Evolutionary conservation across 2,329 filamentous ascomycete genomes (phyloP).

Genomic region (Boeremia lycopersici): DNA sequence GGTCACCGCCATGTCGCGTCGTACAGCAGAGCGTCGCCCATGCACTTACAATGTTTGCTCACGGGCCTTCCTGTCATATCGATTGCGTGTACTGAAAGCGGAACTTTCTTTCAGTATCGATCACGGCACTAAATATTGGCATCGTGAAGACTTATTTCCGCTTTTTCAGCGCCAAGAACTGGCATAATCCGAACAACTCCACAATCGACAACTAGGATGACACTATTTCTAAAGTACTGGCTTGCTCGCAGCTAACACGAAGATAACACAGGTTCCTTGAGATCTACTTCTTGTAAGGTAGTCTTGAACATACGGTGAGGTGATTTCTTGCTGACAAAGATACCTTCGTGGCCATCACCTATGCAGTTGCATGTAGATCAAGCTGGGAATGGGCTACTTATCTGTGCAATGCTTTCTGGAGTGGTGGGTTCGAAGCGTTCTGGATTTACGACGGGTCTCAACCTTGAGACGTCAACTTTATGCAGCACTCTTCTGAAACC

Average conservation of each 20-base stretch:
- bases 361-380: no score
- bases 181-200: no score
- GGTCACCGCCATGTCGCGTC: conserved; percentile 4
- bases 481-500: conserved; percentile 4
- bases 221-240: no score
- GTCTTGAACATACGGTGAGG: no score
- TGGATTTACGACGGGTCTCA: not conserved
- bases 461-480: not conserved
- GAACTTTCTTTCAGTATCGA: conserved; percentile 4
- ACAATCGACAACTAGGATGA: no score
- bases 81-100: conserved; percentile 6
- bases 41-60: conserved; percentile 2
- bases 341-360: no score
- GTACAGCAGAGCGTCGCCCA: not conserved
- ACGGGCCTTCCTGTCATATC: conserved; percentile 1
- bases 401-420: not conserved
- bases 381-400: no score
- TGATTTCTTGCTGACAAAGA: no score
- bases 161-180: not conserved
- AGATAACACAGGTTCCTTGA: no score
- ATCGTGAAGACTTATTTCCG: not conserved
- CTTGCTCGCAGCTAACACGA: no score
- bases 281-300: no score
- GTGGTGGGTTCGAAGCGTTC: not conserved
- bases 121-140: conserved; percentile 17